Conservation (phyloP, 371 early-diverging fungal species). For the Saksenaea oblongispora region DNA sequence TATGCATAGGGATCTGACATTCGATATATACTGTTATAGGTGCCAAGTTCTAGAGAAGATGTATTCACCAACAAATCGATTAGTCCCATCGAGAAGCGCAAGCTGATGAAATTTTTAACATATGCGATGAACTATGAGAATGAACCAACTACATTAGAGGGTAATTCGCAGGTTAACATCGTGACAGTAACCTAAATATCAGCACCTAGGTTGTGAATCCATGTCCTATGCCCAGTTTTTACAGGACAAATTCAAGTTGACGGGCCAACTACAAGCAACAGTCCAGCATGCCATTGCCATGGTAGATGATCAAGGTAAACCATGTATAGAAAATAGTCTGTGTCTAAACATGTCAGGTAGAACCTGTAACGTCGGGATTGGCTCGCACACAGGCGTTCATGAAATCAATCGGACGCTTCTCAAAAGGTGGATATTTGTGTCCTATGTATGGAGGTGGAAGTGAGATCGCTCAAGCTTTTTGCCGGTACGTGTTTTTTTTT, state of each 20-base stretch:
- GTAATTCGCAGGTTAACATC: constrained; percentile 6
- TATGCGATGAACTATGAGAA: constrained; percentile 58
- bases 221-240: constrained; percentile 54
- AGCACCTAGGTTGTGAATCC: constrained; percentile 40
- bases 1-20: not conserved
- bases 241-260: constrained; percentile 64
- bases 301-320: constrained; percentile 46
- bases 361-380: constrained; percentile 63
- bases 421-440: constrained; percentile 79
- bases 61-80: constrained; percentile 82
- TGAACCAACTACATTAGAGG: constrained; percentile 33
- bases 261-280: constrained; percentile 64
- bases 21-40: constrained; percentile 30
- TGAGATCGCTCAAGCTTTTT: constrained; percentile 92
- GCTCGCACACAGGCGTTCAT: constrained; percentile 68
- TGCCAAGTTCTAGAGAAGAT: constrained; percentile 93
- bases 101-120: constrained; percentile 87
- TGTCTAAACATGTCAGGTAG: constrained; percentile 18
- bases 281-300: constrained; percentile 76
- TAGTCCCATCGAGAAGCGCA: constrained; percentile 81
- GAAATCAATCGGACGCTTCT: constrained; percentile 86
- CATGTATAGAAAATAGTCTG: not conserved
- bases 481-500: constrained; percentile 54
- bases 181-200: not conserved
- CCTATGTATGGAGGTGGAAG: constrained; percentile 90